These are phyloP conservation scores for Wickerhamomyces ciferrii DNA, from an alignment of 805 yeast species.

Conservation along the genomic window DNA sequence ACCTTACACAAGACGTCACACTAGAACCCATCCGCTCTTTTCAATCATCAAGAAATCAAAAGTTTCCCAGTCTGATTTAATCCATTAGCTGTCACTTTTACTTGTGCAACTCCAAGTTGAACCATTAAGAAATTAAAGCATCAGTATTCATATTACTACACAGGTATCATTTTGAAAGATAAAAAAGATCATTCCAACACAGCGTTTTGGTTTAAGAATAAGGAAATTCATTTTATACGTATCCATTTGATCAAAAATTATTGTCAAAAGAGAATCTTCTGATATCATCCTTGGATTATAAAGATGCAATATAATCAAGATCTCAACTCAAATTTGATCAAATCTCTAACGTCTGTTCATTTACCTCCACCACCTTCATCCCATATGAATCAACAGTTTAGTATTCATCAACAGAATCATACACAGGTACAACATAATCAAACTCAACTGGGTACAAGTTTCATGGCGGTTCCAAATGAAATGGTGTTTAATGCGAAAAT, in stretches of 20 bases:
- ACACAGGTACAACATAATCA: background rate
- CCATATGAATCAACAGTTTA: conserved; percentile 4
- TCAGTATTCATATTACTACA: too few species aligned
- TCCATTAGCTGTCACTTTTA: background rate
- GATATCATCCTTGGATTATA: background rate
- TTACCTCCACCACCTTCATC: conserved; percentile 34
- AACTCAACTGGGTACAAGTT: background rate
- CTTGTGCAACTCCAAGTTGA: background rate
- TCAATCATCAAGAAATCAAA: background rate
- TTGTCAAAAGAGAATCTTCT: too few species aligned
- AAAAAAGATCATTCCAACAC: background rate
- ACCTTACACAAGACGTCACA: background rate
- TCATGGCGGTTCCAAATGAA: background rate
- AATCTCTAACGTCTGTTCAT: conserved; percentile 33
- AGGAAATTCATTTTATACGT: background rate
- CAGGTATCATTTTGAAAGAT: too few species aligned
- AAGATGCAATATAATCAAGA: conserved; percentile 20
- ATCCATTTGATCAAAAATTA: too few species aligned
- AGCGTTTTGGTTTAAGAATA: background rate
- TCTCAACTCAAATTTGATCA: conserved; percentile 26
- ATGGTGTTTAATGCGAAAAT: background rate
- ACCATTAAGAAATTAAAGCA: background rate
- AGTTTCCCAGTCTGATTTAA: too few species aligned
- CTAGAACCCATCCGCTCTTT: background rate
- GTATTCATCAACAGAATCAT: background rate